Evolutionary conservation across 805 yeast genomes (phyloP).

Genomic region (Scheffersomyces amazonensis): DNA sequence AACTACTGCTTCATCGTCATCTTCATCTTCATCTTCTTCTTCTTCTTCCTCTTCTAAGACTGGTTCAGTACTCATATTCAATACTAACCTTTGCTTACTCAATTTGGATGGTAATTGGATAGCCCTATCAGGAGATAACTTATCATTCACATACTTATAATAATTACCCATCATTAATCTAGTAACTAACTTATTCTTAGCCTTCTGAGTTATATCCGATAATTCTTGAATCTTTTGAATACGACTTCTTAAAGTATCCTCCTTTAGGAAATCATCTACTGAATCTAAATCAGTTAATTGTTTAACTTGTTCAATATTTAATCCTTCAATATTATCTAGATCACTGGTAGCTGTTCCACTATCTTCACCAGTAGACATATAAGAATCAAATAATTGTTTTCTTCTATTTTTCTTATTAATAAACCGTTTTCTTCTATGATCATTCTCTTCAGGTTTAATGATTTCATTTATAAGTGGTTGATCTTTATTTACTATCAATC

Average conservation of each 20-base stretch:
- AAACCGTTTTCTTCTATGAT: constrained; percentile 4
- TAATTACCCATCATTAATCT: constrained; percentile 69
- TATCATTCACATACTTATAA: constrained; percentile 43
- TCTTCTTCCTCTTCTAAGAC: constrained; percentile 4
- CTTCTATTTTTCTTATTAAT: constrained; percentile 23
- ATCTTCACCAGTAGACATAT: constrained; percentile 11
- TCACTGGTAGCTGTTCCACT: constrained; percentile 17
- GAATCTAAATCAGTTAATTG: constrained; percentile 35
- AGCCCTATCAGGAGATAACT: constrained; percentile 16
- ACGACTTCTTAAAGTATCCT: constrained; percentile 42
- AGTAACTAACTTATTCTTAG: constrained; percentile 53
- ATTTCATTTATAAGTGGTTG: constrained; percentile 52
- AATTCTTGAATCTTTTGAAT: constrained; percentile 47
- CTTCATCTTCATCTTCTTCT: neutral
- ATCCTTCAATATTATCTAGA: constrained; percentile 32
- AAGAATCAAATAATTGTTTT: constrained; percentile 7
- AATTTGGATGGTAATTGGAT: constrained; percentile 8
- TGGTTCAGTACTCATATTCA: constrained; percentile 8
- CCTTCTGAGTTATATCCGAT: constrained; percentile 33
- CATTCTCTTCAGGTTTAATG: constrained; percentile 40
- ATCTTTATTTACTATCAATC: constrained; percentile 43
- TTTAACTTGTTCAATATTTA: constrained; percentile 30
- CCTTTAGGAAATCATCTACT: constrained; percentile 34
- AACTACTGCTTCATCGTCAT: constrained; percentile 2
- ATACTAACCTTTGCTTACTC: constrained; percentile 14